These are phyloP conservation scores for Closterium sp. DNA, from an alignment of 139 green algal genomes.

Conservation along the genomic window DNA sequence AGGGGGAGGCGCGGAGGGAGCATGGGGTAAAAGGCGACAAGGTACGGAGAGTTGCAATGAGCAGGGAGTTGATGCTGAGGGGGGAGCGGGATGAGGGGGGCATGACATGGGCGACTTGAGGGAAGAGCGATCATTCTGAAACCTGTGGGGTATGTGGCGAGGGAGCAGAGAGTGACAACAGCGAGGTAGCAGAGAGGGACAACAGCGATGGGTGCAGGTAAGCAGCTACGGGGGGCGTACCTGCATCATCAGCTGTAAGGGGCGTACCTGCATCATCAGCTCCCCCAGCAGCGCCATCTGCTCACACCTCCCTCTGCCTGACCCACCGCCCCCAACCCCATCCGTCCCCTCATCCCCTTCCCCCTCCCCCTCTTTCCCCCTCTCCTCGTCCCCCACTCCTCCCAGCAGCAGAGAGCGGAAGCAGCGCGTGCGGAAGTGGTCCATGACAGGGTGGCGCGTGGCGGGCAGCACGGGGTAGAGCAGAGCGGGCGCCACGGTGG, in stretches of 20 bases:
- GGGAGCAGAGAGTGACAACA: too few relatives aligned
- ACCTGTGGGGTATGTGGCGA: neutral
- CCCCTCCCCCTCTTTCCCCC: too few relatives aligned
- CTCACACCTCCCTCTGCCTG: neutral
- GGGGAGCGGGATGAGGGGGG: too few relatives aligned
- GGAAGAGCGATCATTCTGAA: too few relatives aligned
- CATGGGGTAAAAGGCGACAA: neutral
- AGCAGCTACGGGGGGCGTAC: too few relatives aligned
- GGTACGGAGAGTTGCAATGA: too few relatives aligned
- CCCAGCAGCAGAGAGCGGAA: conserved; percentile 59
- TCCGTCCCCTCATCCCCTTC: neutral
- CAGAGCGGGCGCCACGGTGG: conserved; percentile 55
- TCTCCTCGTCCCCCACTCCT: neutral
- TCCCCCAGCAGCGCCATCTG: conserved; percentile 74
- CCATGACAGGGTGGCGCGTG: conserved; percentile 75
- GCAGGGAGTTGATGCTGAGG: too few relatives aligned
- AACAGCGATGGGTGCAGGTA: too few relatives aligned
- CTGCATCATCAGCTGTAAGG: too few relatives aligned
- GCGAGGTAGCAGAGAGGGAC: too few relatives aligned
- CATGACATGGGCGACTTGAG: too few relatives aligned
- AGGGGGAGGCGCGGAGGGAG: neutral
- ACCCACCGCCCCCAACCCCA: neutral
- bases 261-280: conserved; percentile 81
- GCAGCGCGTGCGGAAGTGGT: conserved; percentile 74
- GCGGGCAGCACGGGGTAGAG: conserved; percentile 65